Conservation (phyloP, 768 basidiomycete genomes). For the Phaffia australis region DNA sequence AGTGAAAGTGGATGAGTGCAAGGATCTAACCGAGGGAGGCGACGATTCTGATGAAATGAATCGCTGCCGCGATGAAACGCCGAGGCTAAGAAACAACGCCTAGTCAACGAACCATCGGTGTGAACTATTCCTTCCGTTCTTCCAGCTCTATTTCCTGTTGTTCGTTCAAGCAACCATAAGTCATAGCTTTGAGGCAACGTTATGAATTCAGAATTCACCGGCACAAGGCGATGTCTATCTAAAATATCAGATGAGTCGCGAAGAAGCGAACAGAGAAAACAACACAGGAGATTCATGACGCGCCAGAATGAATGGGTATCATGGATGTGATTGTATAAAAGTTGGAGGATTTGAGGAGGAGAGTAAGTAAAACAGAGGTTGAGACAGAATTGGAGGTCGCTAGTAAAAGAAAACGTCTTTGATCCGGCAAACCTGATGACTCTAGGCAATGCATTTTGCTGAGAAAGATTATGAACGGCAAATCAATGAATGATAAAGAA, state of each 20-base stretch:
- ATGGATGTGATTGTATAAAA: too few relatives aligned
- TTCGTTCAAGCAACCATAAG: too few relatives aligned
- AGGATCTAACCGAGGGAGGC: background rate
- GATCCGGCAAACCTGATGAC: background rate
- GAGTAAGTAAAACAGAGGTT: background rate
- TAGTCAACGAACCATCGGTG: background rate
- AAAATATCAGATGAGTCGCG: too few relatives aligned
- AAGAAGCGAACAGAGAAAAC: too few relatives aligned
- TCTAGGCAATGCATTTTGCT: background rate
- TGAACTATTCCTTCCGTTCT: too few relatives aligned
- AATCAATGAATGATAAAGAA: background rate
- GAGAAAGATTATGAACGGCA: background rate
- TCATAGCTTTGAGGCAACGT: background rate
- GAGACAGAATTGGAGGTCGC: background rate
- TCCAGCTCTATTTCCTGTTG: too few relatives aligned
- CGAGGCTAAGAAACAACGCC: background rate
- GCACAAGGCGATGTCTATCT: too few relatives aligned
- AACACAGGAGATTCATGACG: too few relatives aligned
- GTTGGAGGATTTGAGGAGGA: background rate
- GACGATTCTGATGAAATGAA: background rate
- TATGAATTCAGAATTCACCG: too few relatives aligned
- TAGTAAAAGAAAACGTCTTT: background rate
- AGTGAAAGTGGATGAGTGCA: background rate
- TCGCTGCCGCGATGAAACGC: background rate
- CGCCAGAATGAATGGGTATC: too few relatives aligned